A percentile compares a stretch with the other conserved stretches of the same genome.
These are phyloP conservation scores for Blumeria hordei DNA, from an alignment of 2,329 filamentous ascomycete species.

Conservation along the genomic window DNA sequence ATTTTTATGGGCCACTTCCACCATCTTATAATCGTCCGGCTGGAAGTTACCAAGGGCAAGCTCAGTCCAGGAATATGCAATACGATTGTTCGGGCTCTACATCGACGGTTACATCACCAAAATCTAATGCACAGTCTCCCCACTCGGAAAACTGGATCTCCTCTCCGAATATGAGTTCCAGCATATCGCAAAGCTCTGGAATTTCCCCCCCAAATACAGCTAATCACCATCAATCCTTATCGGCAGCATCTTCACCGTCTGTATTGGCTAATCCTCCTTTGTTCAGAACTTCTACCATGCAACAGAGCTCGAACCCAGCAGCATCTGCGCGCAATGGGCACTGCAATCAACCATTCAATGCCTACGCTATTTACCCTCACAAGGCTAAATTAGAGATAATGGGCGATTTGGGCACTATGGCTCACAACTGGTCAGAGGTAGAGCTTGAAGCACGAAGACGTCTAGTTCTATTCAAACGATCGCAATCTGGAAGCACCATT, in stretches of 20 bases:
- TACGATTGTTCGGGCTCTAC: slow-evolving; percentile 20
- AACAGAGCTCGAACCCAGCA: slow-evolving; percentile 24
- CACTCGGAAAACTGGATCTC: slow-evolving; percentile 23
- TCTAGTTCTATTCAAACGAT: slow-evolving; percentile 70
- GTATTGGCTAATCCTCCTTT: slow-evolving; percentile 27
- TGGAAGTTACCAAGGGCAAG: slow-evolving; percentile 10
- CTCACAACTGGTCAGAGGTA: slow-evolving; percentile 56
- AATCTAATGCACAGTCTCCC: slow-evolving; percentile 23
- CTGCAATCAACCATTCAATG: slow-evolving; percentile 10
- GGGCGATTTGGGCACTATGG: slow-evolving; percentile 69
- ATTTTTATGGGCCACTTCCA: slow-evolving; percentile 16
- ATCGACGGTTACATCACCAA: slow-evolving; percentile 17
- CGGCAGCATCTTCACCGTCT: slow-evolving; percentile 9
- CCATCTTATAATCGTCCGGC: slow-evolving; percentile 17
- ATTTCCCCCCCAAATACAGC: slow-evolving; percentile 12
- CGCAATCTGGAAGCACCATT: slow-evolving; percentile 61
- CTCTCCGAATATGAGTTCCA: slow-evolving; percentile 20
- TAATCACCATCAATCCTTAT: slow-evolving; percentile 6
- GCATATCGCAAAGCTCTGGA: slow-evolving; percentile 20
- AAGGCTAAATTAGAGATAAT: slow-evolving; percentile 72
- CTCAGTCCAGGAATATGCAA: slow-evolving; percentile 18
- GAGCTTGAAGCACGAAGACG: slow-evolving; percentile 59
- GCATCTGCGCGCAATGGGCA: slow-evolving; percentile 20
- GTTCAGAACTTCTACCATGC: slow-evolving; percentile 42
- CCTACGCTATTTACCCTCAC: slow-evolving; percentile 47